A percentile compares a stretch with the other conserved stretches of the same genome.
Conservation (phyloP, 805 yeast genomes). For the Wickerhamiella azyma region DNA sequence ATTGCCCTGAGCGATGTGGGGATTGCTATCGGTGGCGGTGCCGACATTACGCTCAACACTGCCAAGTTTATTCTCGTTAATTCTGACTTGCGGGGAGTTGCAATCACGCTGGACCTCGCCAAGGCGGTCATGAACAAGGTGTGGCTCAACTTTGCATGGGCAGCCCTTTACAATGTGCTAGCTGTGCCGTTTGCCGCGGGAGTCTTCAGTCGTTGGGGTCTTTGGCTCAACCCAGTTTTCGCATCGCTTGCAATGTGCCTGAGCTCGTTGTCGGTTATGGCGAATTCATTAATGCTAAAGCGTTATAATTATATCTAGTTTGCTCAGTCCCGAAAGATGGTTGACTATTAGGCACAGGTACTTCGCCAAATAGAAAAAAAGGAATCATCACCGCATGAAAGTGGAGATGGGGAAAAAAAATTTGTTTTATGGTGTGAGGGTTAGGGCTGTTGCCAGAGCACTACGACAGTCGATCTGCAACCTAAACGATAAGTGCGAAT, state of each 20-base stretch:
- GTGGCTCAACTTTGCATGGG: constrained; percentile 75
- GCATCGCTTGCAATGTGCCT: constrained; percentile 91
- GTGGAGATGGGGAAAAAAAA: background rate
- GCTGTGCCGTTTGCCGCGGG: constrained; percentile 96
- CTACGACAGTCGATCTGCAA: too few relatives aligned
- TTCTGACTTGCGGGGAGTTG: constrained; percentile 37
- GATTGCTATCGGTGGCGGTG: constrained; percentile 60
- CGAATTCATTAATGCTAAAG: constrained; percentile 52
- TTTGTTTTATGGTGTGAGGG: background rate
- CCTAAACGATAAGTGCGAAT: too few relatives aligned
- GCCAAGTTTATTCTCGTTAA: constrained; percentile 56
- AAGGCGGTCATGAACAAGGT: constrained; percentile 57
- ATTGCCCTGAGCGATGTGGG: constrained; percentile 65
- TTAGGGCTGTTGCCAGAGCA: background rate
- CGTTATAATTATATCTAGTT: background rate
- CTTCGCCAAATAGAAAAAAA: constrained; percentile 19
- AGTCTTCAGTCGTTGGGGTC: constrained; percentile 60
- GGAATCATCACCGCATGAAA: constrained; percentile 19
- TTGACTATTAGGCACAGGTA: constrained; percentile 22
- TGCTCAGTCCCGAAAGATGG: constrained; percentile 25
- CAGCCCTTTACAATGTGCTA: constrained; percentile 63
- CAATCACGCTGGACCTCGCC: constrained; percentile 53
- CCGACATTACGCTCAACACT: constrained; percentile 61
- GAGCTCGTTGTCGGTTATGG: constrained; percentile 78
- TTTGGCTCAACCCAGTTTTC: constrained; percentile 65